phyloP scores from a whole-genome alignment of 805 yeast species.

The Cyberlindnera bimundalis region DNA sequence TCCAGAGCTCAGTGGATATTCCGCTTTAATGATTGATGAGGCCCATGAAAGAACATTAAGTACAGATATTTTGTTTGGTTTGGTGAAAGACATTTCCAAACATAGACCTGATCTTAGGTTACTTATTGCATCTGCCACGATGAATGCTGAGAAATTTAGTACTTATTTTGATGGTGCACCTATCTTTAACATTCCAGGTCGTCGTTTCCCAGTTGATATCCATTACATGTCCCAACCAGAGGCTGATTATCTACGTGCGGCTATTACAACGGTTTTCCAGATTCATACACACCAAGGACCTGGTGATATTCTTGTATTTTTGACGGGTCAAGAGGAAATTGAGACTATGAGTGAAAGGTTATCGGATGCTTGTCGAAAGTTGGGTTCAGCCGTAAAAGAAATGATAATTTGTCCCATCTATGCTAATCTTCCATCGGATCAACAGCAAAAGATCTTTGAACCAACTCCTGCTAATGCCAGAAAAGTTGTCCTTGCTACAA shows the following conservation, averaged over 20 bases:
- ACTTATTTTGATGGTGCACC: constrained; percentile 81
- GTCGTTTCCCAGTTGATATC: constrained; percentile 89
- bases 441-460: constrained; percentile 78
- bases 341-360: constrained; percentile 75
- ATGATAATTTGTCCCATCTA: constrained; percentile 82
- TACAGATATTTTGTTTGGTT: constrained; percentile 81
- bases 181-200: constrained; percentile 84
- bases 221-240: constrained; percentile 84
- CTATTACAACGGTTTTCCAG: constrained; percentile 81
- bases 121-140: constrained; percentile 89
- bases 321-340: constrained; percentile 97
- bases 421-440: constrained; percentile 84
- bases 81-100: constrained; percentile 65
- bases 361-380: constrained; percentile 56
- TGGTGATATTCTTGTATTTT: constrained; percentile 86
- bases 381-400: constrained; percentile 52
- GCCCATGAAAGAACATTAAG: constrained; percentile 95
- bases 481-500: constrained; percentile 91
- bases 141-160: constrained; percentile 86
- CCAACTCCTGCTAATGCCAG: constrained; percentile 77
- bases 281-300: constrained; percentile 69
- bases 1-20: constrained; percentile 62
- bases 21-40: constrained; percentile 91
- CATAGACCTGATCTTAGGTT: constrained; percentile 68
- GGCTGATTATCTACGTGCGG: constrained; percentile 86